Evolutionary conservation across 495 filamentous ascomycete species (phyloP), one percentile per base, ranked within the genome.

Genomic region (Penicillium herquei): DNA sequence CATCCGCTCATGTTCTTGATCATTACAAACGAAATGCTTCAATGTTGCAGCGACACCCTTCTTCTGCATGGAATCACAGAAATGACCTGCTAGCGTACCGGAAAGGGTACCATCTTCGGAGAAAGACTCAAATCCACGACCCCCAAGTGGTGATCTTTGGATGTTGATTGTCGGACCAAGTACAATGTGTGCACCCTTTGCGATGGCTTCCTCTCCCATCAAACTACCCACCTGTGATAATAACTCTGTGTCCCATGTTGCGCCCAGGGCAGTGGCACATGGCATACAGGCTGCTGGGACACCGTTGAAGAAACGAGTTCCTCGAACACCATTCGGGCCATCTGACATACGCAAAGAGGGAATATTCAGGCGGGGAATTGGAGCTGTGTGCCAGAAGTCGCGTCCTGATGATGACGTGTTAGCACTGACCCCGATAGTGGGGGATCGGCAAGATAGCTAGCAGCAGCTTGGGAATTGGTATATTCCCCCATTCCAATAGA

Each of bases 11-110:
- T 88, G 83, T 62, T 93, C 89, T 63, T 88, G 85, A 62, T 92
- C 89, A 66, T 92, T 93, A 57, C 83, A 86, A n/a, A 88, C 84
- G 62, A 89, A 93, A 89, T 93, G 89, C 76, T 92, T 93, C 46
- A 90, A 72, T 1, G 86, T 88, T 0, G 88, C 85, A 18, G 81
- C 83, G 18, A 92, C 81, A 3, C 87, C 86, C 37, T 82, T 86
- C 33, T 78, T 79, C 66, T 93, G 87, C 39, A 93, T 80, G 10
- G 88, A 87, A 57, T 83, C 83, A 55, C 85, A 81, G 32, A 87
- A 74, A 40, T 83, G 72, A 0, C 85, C 87, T 16, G 89, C 87
- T 18, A 87, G 71, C 6, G 78, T 77, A 0, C 89, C 89, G 4
- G 87, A 82, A 3, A 93, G 76, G 8, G 87, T 73, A 7, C 88